Conservation (phyloP, 192 early-diverging fungal genomes). For the Kappamyces sp. region DNA sequence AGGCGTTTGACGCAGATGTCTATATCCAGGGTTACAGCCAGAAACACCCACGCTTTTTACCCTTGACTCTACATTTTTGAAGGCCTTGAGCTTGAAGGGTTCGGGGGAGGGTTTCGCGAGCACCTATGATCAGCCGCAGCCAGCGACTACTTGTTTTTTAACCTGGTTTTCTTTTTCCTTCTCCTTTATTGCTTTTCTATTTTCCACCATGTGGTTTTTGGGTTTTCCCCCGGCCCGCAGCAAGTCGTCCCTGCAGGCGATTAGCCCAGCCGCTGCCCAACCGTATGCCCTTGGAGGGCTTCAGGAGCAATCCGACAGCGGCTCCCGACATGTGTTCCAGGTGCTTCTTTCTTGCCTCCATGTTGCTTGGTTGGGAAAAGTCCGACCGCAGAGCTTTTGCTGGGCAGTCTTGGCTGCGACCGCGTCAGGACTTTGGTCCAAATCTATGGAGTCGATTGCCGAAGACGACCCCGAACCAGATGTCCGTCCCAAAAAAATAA, state of each 20-base stretch:
- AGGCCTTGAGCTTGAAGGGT: conserved; percentile 46
- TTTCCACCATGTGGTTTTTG: conserved; percentile 46
- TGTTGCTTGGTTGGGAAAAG: background rate
- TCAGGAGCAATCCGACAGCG: conserved; percentile 43
- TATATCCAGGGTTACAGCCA: no score
- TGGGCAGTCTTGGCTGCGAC: no score
- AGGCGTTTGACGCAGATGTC: background rate
- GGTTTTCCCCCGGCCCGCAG: conserved; percentile 37
- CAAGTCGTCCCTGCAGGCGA: conserved; percentile 43
- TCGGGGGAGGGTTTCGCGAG: conserved; percentile 30
- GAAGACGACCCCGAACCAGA: no score
- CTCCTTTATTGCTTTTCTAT: conserved; percentile 30
- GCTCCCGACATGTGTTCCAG: conserved; percentile 43
- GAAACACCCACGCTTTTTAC: conserved; percentile 2
- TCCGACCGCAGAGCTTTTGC: no score
- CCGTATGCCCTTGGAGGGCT: conserved; percentile 45
- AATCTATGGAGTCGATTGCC: no score
- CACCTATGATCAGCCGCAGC: conserved; percentile 8
- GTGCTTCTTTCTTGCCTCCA: conserved; percentile 42
- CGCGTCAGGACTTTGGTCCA: no score
- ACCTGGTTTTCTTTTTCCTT: conserved; percentile 26
- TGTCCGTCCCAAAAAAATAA: no score
- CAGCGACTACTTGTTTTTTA: conserved; percentile 24
- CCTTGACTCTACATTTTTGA: conserved; percentile 38
- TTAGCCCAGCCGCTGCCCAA: conserved; percentile 13